Conservation (phyloP, 2,329 filamentous ascomycete species). For the Fusarium poae region DNA sequence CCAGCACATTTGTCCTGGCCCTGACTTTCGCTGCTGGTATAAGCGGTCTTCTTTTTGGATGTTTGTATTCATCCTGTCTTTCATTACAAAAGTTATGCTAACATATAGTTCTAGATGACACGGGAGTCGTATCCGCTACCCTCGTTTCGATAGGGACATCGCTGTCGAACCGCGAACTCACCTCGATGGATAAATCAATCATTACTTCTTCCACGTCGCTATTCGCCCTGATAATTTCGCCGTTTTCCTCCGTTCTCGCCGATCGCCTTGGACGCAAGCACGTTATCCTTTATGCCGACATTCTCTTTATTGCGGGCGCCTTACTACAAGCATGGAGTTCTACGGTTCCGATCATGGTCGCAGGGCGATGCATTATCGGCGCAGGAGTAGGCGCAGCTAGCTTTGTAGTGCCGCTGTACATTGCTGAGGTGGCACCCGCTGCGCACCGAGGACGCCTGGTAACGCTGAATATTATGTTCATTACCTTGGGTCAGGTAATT, state of each 20-base stretch:
- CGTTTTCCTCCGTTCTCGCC: slow-evolving; percentile 73
- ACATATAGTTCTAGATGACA: slow-evolving; percentile 65
- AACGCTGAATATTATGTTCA: slow-evolving; percentile 83
- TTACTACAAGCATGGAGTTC: slow-evolving; percentile 71
- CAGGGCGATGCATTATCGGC: slow-evolving; percentile 77
- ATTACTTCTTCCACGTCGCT: slow-evolving; percentile 78
- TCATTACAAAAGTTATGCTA: not conserved
- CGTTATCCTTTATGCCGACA: slow-evolving; percentile 73
- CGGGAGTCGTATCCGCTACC: slow-evolving; percentile 76
- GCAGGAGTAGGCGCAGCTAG: slow-evolving; percentile 80
- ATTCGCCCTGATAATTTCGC: slow-evolving; percentile 73
- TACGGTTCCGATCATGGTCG: slow-evolving; percentile 73
- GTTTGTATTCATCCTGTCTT: slow-evolving; percentile 56
- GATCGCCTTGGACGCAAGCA: slow-evolving; percentile 71
- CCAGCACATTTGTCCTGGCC: slow-evolving; percentile 69
- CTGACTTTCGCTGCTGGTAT: slow-evolving; percentile 75
- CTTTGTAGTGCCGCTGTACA: slow-evolving; percentile 88
- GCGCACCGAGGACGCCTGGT: slow-evolving; percentile 82
- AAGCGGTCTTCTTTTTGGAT: slow-evolving; percentile 76
- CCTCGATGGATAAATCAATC: slow-evolving; percentile 75
- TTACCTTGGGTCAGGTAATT: slow-evolving; percentile 89
- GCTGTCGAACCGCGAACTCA: slow-evolving; percentile 68
- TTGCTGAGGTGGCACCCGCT: slow-evolving; percentile 86
- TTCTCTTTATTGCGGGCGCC: slow-evolving; percentile 77
- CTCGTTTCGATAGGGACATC: slow-evolving; percentile 73